A percentile compares a stretch with the other conserved stretches of the same genome.
These are phyloP conservation scores for Phoma herbarum DNA, from an alignment of 2,329 filamentous ascomycete genomes.

Conservation along the genomic window DNA sequence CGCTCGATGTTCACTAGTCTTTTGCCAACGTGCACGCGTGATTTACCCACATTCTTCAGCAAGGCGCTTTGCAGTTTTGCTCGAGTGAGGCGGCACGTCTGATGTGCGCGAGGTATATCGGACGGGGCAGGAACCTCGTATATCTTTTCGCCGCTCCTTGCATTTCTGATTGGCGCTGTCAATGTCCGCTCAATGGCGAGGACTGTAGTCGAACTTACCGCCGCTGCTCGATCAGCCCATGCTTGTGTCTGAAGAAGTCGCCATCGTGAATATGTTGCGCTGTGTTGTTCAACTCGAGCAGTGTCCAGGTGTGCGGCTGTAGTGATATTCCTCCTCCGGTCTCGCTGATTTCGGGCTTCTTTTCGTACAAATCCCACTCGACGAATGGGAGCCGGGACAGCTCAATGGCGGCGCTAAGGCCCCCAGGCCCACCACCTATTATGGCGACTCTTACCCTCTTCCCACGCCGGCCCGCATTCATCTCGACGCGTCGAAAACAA, in stretches of 20 bases:
- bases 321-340: not conserved
- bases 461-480: not conserved
- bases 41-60: not conserved
- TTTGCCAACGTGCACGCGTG: not conserved
- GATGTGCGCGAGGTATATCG: not conserved
- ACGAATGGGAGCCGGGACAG: not conserved
- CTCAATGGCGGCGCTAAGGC: not conserved
- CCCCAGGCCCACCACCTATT: not conserved
- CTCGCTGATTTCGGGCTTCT: not conserved
- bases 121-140: not conserved
- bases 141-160: not conserved
- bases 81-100: not conserved
- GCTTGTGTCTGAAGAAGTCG: not conserved
- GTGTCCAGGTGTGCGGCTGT: not conserved
- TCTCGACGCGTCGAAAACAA: not conserved
- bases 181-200: not conserved
- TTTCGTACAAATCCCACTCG: not conserved
- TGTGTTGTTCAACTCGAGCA: not conserved
- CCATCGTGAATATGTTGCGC: not conserved
- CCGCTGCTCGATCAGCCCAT: not conserved
- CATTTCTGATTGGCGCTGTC: not conserved
- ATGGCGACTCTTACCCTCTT: not conserved
- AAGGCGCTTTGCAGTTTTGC: not conserved
- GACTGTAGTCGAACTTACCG: not conserved
- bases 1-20: not conserved